Evolutionary conservation across 2,329 filamentous ascomycete species (phyloP).

Genomic region (Colletotrichum tamarilloi): DNA sequence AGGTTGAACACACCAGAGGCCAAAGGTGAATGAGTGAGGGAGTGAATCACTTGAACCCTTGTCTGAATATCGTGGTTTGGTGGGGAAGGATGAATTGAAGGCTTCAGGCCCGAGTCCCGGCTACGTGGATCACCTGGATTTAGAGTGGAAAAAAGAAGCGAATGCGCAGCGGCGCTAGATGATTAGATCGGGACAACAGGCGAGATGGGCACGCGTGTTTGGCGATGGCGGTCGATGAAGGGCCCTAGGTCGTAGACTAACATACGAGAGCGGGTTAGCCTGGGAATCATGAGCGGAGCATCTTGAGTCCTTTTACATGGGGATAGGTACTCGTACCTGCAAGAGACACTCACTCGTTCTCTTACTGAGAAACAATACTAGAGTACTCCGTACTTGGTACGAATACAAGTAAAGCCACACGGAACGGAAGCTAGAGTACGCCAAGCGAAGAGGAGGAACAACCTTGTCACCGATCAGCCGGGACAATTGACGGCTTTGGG

Average conservation of each 20-base stretch:
- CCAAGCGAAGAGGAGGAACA: neutral
- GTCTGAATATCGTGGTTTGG: neutral
- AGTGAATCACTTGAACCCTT: neutral
- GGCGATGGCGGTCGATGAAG: neutral
- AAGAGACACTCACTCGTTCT: too few species aligned
- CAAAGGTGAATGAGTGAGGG: too few species aligned
- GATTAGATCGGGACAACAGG: neutral
- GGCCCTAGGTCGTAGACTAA: neutral
- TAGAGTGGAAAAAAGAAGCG: neutral
- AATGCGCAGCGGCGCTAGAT: neutral
- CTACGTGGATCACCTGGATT: neutral
- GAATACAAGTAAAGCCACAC: neutral
- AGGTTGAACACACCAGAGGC: neutral
- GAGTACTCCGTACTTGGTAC: neutral
- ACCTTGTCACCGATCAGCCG: neutral
- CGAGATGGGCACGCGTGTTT: neutral
- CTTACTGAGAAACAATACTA: neutral
- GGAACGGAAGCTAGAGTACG: neutral
- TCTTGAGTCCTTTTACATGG: neutral
- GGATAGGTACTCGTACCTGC: neutral
- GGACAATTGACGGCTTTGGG: neutral
- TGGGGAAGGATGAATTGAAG: neutral
- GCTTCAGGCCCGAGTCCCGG: neutral
- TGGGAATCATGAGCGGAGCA: neutral
- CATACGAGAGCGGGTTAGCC: neutral